Evolutionary conservation across 2,329 filamentous ascomycete genomes (phyloP).

Genomic region (Penicillium sp.): DNA sequence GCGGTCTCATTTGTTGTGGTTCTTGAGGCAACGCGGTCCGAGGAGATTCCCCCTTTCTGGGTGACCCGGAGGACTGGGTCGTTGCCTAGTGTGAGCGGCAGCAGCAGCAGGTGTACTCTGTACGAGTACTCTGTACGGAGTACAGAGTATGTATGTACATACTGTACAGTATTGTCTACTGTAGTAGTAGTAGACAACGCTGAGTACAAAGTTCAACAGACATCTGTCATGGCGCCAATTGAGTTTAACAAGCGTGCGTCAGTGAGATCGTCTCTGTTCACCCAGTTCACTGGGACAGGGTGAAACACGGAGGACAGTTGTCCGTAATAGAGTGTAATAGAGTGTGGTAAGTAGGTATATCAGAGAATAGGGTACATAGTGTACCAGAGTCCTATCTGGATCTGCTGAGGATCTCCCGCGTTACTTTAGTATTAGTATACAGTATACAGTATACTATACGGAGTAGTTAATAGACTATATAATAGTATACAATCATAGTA

Average conservation of each 20-base stretch:
- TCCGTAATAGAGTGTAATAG: conserved; percentile 16
- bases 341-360: too few species aligned
- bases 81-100: too few species aligned
- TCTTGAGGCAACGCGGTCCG: not conserved
- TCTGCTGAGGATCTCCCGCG: conserved; percentile 44
- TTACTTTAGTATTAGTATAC: conserved; percentile 31
- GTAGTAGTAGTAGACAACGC: too few species aligned
- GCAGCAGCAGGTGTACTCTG: too few species aligned
- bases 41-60: not conserved
- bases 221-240: conserved; percentile 35
- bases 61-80: not conserved
- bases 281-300: conserved; percentile 32
- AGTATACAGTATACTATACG: not conserved
- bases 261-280: conserved; percentile 34
- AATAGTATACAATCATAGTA: not conserved
- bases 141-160: not conserved
- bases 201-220: too few species aligned
- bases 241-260: conserved; percentile 41
- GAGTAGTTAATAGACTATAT: not conserved
- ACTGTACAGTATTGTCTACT: not conserved
- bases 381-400: conserved; percentile 22
- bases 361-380: too few species aligned
- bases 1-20: not conserved
- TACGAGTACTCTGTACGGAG: too few species aligned
- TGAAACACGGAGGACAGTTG: conserved; percentile 23